Base-by-base conservation (phyloP, 306 rosid species). In the Oemleria cerasiformis region DNA sequence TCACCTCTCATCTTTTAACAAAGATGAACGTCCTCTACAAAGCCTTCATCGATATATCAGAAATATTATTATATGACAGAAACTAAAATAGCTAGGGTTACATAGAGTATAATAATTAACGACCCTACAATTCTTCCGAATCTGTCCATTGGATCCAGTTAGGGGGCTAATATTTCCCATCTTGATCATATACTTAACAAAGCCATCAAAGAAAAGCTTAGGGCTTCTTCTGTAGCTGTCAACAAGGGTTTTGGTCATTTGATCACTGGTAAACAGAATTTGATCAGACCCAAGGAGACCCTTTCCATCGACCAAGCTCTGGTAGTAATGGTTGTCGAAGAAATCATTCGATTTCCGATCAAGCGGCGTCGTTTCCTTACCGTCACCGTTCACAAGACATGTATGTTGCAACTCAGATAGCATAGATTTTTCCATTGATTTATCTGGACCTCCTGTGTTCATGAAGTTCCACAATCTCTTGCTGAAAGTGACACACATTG, bases 271-370 rank as follows among this genome's bases (percentile, higher is more conserved):
- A 75, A 80, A 74, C 2, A 88, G 76, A 58, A 83, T 77, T 73
- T 92, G 96, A 59, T 92, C 98, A 50, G 96, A 92, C 54, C 84
- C 56, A 14, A 92, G 86, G 64, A 92, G 92, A 0, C 92, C 98
- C 59, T 83, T 89, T 25, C 74, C 82, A 2, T 4, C 72, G 10
- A 83, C 76, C 77, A 92, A 70, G 78, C 88, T 92, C 67, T 84
- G 75, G 64, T 71, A 90, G 86, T 92, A 92, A 56, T 88, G 90
- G 68, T 80, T 92, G 82, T 90, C 98, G 38, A 90, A 92, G 9
- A 85, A 15, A 76, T 90, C 98, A 2, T 77, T 10, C 0, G 98
- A 92, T 84, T 86, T 90, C 14, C 90, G 68, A 45, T 92, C 96
- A 16, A 92, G 79, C 2, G 49, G 80, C 0, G 86, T 44, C 17